Evolutionary conservation across 768 basidiomycete genomes (phyloP).

Genomic region (Roridomyces roridus): DNA sequence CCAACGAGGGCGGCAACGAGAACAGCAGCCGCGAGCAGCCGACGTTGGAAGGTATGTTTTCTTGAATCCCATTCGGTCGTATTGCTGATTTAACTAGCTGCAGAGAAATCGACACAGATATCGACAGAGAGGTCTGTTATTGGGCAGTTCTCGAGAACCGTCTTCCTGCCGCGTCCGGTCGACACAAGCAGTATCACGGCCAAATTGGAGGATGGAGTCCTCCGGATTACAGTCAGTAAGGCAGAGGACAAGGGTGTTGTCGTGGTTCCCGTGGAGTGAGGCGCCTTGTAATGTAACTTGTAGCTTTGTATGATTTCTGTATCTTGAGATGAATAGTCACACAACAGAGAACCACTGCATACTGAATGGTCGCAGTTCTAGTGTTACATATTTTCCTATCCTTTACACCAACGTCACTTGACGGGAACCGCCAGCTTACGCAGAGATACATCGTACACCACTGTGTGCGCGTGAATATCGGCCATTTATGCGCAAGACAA

Average conservation of each 20-base stretch:
- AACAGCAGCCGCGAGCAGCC: conserved; percentile 25
- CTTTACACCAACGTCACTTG: conserved; percentile 12
- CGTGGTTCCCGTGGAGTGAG: conserved; percentile 48
- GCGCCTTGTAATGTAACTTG: neutral
- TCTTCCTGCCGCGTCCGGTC: conserved; percentile 72
- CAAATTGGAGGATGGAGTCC: conserved; percentile 71
- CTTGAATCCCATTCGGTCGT: neutral
- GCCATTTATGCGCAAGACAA: neutral
- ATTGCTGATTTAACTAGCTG: conserved; percentile 23
- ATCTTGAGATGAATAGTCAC: neutral
- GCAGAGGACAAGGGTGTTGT: conserved; percentile 62
- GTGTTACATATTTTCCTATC: too few species aligned
- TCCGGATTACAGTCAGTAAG: conserved; percentile 67
- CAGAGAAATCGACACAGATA: conserved; percentile 49
- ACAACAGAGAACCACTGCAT: too few species aligned
- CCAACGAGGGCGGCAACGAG: conserved; percentile 28
- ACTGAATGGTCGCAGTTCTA: too few species aligned
- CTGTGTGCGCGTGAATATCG: conserved; percentile 41
- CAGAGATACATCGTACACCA: conserved; percentile 86
- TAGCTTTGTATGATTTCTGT: conserved; percentile 11
- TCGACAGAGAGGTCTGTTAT: conserved; percentile 67
- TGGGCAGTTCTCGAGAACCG: conserved; percentile 69
- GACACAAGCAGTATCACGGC: conserved; percentile 65
- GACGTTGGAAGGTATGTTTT: conserved; percentile 37
- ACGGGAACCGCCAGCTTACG: conserved; percentile 58